These are phyloP conservation scores for Penicillium italicum DNA, from an alignment of 2,329 filamentous ascomycete genomes.

Conservation along the genomic window DNA sequence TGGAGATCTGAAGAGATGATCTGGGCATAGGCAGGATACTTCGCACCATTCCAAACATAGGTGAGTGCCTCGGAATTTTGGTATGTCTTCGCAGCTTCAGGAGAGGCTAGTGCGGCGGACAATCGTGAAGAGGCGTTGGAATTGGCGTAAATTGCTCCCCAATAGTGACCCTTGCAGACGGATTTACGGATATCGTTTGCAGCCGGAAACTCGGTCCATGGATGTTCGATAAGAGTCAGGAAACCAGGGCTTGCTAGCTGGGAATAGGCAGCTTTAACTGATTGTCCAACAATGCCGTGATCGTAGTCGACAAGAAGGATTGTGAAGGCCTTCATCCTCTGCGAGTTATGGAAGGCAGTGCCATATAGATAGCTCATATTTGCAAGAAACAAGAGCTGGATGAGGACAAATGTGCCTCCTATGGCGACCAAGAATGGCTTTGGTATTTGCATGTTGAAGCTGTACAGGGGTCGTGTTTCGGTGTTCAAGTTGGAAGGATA, in stretches of 20 bases:
- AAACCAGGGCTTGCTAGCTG: conserved; percentile 4
- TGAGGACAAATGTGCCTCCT: neutral
- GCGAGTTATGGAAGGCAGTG: neutral
- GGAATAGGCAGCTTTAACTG: neutral
- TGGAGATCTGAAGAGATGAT: conserved; percentile 31
- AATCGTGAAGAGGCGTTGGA: conserved; percentile 34
- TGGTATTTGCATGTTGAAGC: neutral
- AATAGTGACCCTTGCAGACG: conserved; percentile 22
- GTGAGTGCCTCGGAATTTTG: conserved; percentile 29
- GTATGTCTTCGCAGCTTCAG: conserved; percentile 26
- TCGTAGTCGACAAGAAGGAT: conserved; percentile 13
- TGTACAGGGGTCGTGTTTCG: neutral
- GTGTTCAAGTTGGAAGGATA: neutral
- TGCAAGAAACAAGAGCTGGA: neutral
- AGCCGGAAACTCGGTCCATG: neutral
- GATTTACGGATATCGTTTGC: conserved; percentile 3
- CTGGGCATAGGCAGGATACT: conserved; percentile 36
- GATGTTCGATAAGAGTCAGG: conserved; percentile 5
- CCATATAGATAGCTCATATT: neutral
- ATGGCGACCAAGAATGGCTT: neutral
- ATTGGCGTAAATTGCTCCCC: conserved; percentile 26
- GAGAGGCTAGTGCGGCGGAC: conserved; percentile 30
- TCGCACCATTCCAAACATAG: conserved; percentile 42
- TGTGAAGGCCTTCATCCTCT: neutral
- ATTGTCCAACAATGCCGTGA: neutral